Evolutionary conservation across 2,329 filamentous ascomycete species (phyloP).

Genomic region (Pseudocercospora musae): DNA sequence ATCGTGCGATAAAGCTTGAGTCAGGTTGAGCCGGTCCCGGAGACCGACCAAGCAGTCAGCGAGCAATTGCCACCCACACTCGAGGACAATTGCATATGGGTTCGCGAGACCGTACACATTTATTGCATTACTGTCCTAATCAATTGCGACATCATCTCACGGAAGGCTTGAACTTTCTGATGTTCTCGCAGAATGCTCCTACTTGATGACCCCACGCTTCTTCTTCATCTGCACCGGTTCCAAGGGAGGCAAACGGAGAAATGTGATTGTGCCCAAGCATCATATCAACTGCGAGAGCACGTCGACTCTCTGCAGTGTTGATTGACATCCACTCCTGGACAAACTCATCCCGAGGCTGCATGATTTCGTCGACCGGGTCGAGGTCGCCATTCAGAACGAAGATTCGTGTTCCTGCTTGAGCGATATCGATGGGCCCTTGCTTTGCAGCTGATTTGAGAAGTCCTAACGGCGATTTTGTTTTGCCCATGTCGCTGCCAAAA

Average conservation of each 20-base stretch:
- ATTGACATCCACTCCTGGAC: constrained; percentile 23
- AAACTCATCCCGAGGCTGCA: constrained; percentile 24
- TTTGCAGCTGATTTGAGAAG: constrained; percentile 20
- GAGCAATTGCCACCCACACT: background rate
- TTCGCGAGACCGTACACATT: background rate
- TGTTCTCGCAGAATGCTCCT: constrained; percentile 22
- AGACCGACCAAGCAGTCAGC: background rate
- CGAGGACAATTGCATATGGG: background rate
- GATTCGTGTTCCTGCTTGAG: constrained; percentile 15
- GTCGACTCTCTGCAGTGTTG: constrained; percentile 15
- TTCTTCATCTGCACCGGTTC: constrained; percentile 26
- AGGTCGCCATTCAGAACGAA: constrained; percentile 27
- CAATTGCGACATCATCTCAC: background rate
- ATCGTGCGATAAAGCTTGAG: background rate
- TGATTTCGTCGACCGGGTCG: constrained; percentile 29
- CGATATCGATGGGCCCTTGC: constrained; percentile 16
- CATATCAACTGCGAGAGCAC: constrained; percentile 22
- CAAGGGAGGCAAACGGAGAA: constrained; percentile 22
- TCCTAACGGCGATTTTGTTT: constrained; percentile 21
- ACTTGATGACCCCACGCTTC: constrained; percentile 30
- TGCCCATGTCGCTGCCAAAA: constrained; percentile 20
- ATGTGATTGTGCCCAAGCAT: constrained; percentile 31
- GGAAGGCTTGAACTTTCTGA: constrained; percentile 16
- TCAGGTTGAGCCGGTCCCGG: background rate
- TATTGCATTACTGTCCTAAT: background rate